Base-by-base conservation (phyloP, 2,329 filamentous ascomycete genomes). In the Myriosclerotinia duriaeana region DNA sequence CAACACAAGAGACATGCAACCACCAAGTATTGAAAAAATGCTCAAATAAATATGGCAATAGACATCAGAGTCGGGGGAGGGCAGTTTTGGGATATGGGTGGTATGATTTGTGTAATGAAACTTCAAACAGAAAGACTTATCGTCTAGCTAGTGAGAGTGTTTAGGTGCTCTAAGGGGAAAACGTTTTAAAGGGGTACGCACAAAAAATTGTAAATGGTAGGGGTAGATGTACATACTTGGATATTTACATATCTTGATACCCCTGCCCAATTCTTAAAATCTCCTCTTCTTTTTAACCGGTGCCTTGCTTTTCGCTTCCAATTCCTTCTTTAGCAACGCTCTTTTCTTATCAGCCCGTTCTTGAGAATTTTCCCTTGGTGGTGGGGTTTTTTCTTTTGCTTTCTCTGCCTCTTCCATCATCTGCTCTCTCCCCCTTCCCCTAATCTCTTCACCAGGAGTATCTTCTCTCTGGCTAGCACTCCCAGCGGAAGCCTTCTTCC, bases 211-310 rank as follows among this genome's bases (percentile, higher is more conserved):
- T 38, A 60, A 8, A 60, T 26, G 30, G 30, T 6, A 34, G 44
- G 30, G 44, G 17, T 2, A 60, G 34, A 26, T 60, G 30, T 38
- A 60, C 30, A 50, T 60, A 60, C 44, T 50, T 50, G 14, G 52
- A 64, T 34, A n/a, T 56, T 38, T 54, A 54, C 17, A 42, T 38
- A 64, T 64, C 53, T 56, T 26, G 7, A n/a, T 20, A 34, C 56
- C n/a, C 5, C 7, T 20, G 7, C n/a, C 12, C 15, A 26, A 20
- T 53, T 22, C 36, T 73, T 64, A 77, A 68, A 77, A 77, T 50
- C 74, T 77, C 67, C 74, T 70, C 68, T 76, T 77, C 68, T 77
- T 77, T 65, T 74, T 77, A 15, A 66, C 70, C 17, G 75, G 74
- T 17, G 69, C 71, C 55, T 71, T 74, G 12, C 72, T 70, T 62